Conservation (phyloP, 2,329 filamentous ascomycete species). For the Alternaria sp. region DNA sequence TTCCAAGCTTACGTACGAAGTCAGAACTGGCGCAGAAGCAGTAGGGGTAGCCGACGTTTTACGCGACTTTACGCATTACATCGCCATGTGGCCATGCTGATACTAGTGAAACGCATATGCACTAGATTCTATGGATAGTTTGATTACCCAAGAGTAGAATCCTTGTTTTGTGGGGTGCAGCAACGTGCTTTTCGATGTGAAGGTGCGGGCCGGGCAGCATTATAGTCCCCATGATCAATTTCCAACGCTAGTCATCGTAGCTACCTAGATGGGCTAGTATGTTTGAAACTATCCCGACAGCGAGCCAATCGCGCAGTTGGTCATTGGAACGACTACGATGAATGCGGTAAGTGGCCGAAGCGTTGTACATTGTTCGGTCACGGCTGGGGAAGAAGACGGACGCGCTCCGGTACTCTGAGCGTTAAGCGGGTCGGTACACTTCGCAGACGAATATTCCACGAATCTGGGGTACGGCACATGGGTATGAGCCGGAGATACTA, state of each 20-base stretch:
- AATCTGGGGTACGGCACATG: slow-evolving; percentile 8
- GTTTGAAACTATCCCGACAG: slow-evolving; percentile 8
- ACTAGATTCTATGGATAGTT: background rate
- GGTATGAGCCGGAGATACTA: slow-evolving; percentile 5
- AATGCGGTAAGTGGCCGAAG: slow-evolving; percentile 10
- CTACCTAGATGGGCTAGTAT: background rate
- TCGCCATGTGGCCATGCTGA: background rate
- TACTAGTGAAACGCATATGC: background rate
- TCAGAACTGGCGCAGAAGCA: background rate
- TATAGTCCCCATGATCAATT: slow-evolving; percentile 15
- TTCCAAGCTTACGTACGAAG: background rate
- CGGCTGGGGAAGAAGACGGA: background rate
- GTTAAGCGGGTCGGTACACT: background rate
- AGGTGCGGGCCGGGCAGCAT: slow-evolving; percentile 15
- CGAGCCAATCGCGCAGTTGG: slow-evolving; percentile 9
- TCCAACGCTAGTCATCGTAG: background rate
- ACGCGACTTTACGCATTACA: background rate
- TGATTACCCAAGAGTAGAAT: slow-evolving; percentile 1
- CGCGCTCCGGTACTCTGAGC: slow-evolving; percentile 2
- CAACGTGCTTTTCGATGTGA: slow-evolving; percentile 9
- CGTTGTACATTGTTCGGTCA: background rate
- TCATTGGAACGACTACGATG: slow-evolving; percentile 1
- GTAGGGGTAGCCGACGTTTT: background rate
- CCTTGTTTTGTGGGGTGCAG: slow-evolving; percentile 9
- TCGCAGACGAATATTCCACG: slow-evolving; percentile 8